phyloP scores from a whole-genome alignment of 2,329 filamentous ascomycete genomes.

The Arthroderma uncinatum region DNA sequence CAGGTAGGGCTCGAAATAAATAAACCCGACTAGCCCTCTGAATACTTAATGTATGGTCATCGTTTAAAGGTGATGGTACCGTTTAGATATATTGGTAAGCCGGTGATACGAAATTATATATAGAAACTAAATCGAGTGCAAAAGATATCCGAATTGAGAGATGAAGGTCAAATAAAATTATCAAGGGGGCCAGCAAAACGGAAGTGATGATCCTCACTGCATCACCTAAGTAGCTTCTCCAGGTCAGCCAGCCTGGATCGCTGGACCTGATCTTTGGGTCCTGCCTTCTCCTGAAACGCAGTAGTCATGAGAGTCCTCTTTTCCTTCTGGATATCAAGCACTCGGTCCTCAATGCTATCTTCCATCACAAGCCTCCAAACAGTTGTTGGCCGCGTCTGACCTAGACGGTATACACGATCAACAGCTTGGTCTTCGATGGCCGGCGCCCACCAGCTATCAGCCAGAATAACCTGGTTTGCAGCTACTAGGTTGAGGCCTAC shows the following conservation, averaged over 20 bases:
- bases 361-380: constrained; percentile 77
- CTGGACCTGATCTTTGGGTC: constrained; percentile 44
- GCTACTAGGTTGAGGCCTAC: constrained; percentile 79
- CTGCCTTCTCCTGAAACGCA: constrained; percentile 60
- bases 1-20: no score
- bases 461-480: constrained; percentile 73
- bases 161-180: not conserved
- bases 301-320: constrained; percentile 68
- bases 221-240: constrained; percentile 25
- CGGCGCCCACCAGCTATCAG: constrained; percentile 85
- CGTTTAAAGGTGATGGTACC: no score
- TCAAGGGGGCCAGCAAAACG: not conserved
- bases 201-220: not conserved
- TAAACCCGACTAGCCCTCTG: no score
- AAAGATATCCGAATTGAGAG: not conserved
- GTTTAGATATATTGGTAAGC: no score
- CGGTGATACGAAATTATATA: no score
- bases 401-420: constrained; percentile 75
- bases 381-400: constrained; percentile 66
- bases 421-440: constrained; percentile 88
- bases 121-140: no score
- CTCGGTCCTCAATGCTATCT: constrained; percentile 66
- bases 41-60: no score
- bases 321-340: constrained; percentile 64
- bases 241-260: constrained; percentile 44